Evolutionary conservation across 805 yeast genomes (phyloP), one percentile per base, ranked within the genome.

Genomic region (Komagataella pseudopastoris): DNA sequence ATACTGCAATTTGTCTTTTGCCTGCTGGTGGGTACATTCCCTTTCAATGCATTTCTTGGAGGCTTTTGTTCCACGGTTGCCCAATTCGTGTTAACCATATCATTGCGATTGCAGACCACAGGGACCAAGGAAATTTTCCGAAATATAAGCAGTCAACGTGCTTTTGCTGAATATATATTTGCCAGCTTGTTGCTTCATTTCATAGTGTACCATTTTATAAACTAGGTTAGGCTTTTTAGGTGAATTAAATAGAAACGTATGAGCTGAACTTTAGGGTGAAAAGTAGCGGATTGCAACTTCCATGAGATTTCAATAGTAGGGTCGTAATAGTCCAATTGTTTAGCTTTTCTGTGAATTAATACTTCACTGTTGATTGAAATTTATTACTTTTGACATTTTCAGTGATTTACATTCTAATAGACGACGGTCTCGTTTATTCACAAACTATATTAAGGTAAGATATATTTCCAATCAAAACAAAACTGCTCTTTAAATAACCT

Each of bases 1-100:
- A 68, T 77, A 1, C 66, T 86, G 24, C 98, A 93, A 68, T 88
- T 89, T 62, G 69, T 73, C 3, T 91, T 89, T 66, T 85, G 86
- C 57, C 58, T 83, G 46, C 54, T 88, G 12, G 79, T 89, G 48
- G 96, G 97, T 44, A 88, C 80, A 59, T 93, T 85, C 77, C 99
- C 99, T 16, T 93, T 93, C 77, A 93, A 93, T 68, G 98, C 96
- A 22, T 93, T 93, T 63, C 74, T 93, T 54, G 91, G 96, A 18
- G 98, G 98, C 1, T 93, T 93, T 63, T 78, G 85, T 51, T 72
- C 88, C 20, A 87, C 97, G 47, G 97, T 93, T 50, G 98, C 96
- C 12, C 98, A 93, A 67, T 93, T 93, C 65, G 98, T 93, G 23
- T 76, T 93, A 56, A 80, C 95, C 10, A 88, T 86, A 46, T 76